Conservation (phyloP, 2,329 filamentous ascomycete species). For the Alternaria brassicae region DNA sequence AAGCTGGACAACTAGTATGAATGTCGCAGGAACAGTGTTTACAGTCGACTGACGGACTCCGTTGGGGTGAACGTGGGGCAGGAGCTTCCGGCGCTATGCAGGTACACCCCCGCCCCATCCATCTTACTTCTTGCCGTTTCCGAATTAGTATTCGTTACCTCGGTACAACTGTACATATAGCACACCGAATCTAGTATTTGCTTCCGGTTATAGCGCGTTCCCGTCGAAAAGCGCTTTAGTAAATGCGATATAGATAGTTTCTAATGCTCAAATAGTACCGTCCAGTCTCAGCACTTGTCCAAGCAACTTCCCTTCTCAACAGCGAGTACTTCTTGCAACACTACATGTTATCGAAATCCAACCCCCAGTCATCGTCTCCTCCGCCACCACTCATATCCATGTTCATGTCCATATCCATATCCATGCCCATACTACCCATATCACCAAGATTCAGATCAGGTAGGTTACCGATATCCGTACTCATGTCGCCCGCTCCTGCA, state of each 20-base stretch:
- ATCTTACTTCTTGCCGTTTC: background rate
- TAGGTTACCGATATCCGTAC: constrained; percentile 33
- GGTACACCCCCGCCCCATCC: background rate
- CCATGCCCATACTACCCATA: constrained; percentile 41
- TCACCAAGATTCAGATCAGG: constrained; percentile 40
- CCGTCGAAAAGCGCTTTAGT: background rate
- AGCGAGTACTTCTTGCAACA: background rate
- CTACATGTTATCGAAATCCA: constrained; percentile 53
- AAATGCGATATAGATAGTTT: background rate
- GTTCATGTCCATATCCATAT: constrained; percentile 31
- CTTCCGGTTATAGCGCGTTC: background rate
- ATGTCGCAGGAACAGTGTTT: background rate
- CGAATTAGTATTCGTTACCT: constrained; percentile 1
- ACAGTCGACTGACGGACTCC: background rate
- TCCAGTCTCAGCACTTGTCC: background rate
- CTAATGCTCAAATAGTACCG: background rate
- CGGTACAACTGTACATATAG: background rate
- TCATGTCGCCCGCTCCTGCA: constrained; percentile 29
- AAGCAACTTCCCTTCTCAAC: background rate
- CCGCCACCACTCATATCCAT: constrained; percentile 40
- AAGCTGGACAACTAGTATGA: background rate
- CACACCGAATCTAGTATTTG: background rate
- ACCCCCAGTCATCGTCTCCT: constrained; percentile 50
- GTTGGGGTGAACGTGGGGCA: constrained; percentile 2
- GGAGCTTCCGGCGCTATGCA: background rate